Conservation (phyloP, 176 grass and related monocot species). For the Dendrocalamus sinicus region DNA sequence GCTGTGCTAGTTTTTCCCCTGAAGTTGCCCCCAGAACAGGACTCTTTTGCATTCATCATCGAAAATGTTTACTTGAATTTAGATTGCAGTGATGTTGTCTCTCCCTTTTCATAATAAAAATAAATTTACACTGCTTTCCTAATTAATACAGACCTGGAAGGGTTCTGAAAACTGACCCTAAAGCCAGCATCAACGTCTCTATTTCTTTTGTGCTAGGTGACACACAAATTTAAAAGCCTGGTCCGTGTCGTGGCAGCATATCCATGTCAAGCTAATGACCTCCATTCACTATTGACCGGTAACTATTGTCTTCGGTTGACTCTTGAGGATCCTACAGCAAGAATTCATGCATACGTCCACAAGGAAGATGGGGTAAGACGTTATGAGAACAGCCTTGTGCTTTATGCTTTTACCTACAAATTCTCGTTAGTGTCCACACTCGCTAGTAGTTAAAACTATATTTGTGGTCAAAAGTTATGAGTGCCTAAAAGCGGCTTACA, state of each 20-base stretch:
- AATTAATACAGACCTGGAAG: background rate
- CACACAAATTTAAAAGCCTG: conserved; percentile 68
- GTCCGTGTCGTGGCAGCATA: conserved; percentile 71
- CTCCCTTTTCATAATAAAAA: background rate
- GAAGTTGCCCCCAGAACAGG: background rate
- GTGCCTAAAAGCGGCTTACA: background rate
- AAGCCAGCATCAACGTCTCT: background rate
- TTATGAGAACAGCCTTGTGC: conserved; percentile 12
- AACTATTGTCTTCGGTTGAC: conserved; percentile 48
- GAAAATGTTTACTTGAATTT: conserved; percentile 25
- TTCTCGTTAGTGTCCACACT: background rate
- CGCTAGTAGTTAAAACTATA: background rate
- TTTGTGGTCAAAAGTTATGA: background rate
- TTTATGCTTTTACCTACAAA: conserved; percentile 23
- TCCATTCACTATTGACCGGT: conserved; percentile 44
- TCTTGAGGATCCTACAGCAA: conserved; percentile 87
- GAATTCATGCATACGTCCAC: conserved; percentile 67
- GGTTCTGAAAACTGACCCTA: conserved; percentile 2
- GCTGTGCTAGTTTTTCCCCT: background rate
- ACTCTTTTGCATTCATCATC: background rate
- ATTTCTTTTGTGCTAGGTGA: conserved; percentile 57
- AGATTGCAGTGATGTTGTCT: background rate
- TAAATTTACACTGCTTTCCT: background rate
- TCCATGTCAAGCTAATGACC: conserved; percentile 48
- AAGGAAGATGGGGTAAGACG: conserved; percentile 65